Base-by-base conservation (phyloP, 768 basidiomycete species). In the Mycena leptocephala region DNA sequence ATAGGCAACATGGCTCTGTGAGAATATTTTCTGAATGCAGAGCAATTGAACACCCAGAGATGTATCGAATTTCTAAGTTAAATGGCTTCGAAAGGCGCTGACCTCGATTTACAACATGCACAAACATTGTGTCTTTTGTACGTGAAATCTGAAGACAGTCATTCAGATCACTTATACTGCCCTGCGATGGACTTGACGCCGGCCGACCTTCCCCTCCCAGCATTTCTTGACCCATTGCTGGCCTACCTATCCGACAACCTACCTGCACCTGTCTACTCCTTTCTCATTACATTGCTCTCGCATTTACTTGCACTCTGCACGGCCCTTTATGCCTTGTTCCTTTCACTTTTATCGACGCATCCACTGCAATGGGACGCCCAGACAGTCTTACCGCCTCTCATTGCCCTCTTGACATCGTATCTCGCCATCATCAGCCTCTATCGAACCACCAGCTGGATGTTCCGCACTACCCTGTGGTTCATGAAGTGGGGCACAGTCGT, bases 401-500 rank as follows among this genome's bases (percentile, higher is more conserved):
- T 96, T 80, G 93, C 91, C 74, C 83, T 96, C 35, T 83, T 96
- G 65, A 88, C 90, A 6, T 93, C 94, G 24, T 96, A 96, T 83
- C 88, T 95, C 74, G 94, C 94, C 5, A 87, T 96, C n/a, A 76
- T 93, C 51, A 95, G 92, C 81, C 83, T 95, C 66, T 95, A 95
- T 85, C 93, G 94, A 74, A 96, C 95, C 6, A 93, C 95, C 16
- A 89, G 89, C 28, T 96, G 94, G 93, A 87, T 94, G 79, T 84
- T 96, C 76, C 90, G 94, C 74, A 91, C 90, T 39, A 86, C 85
- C 32, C 83, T 95, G 77, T 95, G 90, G 88, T 89, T 95, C 79
- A 82, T 94, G 79, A 96, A 96, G 84, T 96, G 95, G 95, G 93
- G 93, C 28, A 84, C 87, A 14, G 84, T 96, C 59, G 74, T 95